These are phyloP conservation scores for Curvularia hawaiiensis DNA, from an alignment of 2,329 filamentous ascomycete species.

Conservation along the genomic window DNA sequence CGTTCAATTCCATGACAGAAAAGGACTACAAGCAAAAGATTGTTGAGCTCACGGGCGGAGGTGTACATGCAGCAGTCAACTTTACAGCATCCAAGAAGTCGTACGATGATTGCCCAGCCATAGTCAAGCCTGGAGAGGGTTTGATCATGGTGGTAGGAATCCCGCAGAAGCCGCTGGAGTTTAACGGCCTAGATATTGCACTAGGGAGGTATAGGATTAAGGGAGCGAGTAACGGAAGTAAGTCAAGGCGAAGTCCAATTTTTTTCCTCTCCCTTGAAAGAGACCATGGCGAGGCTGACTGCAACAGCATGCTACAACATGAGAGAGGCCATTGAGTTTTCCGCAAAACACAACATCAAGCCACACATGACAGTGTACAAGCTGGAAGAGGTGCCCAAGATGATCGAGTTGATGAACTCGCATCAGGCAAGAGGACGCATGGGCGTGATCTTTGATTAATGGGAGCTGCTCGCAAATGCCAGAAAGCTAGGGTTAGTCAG, in stretches of 20 bases:
- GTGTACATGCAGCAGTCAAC: constrained; percentile 40
- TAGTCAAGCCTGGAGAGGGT: constrained; percentile 38
- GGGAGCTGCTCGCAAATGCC: neutral
- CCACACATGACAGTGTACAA: constrained; percentile 37
- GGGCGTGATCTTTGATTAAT: constrained; percentile 37
- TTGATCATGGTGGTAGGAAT: constrained; percentile 45
- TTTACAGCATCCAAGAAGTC: constrained; percentile 41
- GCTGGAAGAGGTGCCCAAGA: constrained; percentile 42
- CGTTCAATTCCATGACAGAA: constrained; percentile 38
- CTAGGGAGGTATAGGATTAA: constrained; percentile 34
- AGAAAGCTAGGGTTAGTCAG: neutral
- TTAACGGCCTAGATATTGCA: constrained; percentile 43
- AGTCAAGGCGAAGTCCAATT: constrained; percentile 14
- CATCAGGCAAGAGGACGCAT: constrained; percentile 40
- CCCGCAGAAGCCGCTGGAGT: constrained; percentile 35
- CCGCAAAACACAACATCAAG: constrained; percentile 41
- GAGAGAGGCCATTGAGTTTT: constrained; percentile 41
- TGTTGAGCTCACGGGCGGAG: constrained; percentile 35
- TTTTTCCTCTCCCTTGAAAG: neutral
- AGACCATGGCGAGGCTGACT: constrained; percentile 42
- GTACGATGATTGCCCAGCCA: constrained; percentile 41
- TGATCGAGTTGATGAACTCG: constrained; percentile 43
- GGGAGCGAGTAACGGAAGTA: constrained; percentile 43
- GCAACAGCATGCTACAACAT: constrained; percentile 47
- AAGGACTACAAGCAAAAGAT: constrained; percentile 39